Percentiles rank a stretch among this genome's conserved stretches.
These are phyloP conservation scores for Amaranthus hypochondriacus DNA, from an alignment of 148 eudicot genomes.

Conservation along the genomic window DNA sequence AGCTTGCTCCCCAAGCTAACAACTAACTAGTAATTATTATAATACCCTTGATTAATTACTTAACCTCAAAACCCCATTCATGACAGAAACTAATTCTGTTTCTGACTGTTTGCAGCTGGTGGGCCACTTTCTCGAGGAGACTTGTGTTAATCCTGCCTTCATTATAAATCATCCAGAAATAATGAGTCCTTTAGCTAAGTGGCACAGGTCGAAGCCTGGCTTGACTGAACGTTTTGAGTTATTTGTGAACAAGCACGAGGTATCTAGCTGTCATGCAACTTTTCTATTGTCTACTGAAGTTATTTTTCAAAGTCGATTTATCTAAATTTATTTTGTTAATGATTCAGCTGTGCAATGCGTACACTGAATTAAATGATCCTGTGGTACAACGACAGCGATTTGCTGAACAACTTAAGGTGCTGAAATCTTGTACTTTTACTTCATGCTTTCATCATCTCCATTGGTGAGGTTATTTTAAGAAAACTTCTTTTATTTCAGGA, in stretches of 20 bases:
- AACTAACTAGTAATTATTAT: too few relatives aligned
- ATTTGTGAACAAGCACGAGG: slow-evolving; percentile 92
- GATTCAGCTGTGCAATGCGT: slow-evolving; percentile 81
- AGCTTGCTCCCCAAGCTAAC: too few relatives aligned
- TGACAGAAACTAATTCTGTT: slow-evolving; percentile 1
- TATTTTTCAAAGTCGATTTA: background rate
- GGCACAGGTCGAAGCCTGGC: slow-evolving; percentile 93
- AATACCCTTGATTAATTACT: too few relatives aligned
- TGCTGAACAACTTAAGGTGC: slow-evolving; percentile 95
- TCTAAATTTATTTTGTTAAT: background rate
- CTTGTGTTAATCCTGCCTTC: slow-evolving; percentile 80
- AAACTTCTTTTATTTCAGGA: slow-evolving; percentile 44
- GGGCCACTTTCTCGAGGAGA: slow-evolving; percentile 92
- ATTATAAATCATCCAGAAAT: slow-evolving; percentile 93
- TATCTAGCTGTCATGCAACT: slow-evolving; percentile 22
- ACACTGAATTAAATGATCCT: slow-evolving; percentile 92
- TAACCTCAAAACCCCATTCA: too few relatives aligned
- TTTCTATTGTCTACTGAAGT: background rate
- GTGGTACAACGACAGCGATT: slow-evolving; percentile 90
- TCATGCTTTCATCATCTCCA: background rate
- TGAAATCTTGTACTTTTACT: background rate
- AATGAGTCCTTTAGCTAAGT: slow-evolving; percentile 97
- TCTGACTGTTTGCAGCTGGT: slow-evolving; percentile 56
- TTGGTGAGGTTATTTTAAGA: background rate
- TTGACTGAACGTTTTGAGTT: slow-evolving; percentile 88